Conservation (phyloP, 192 early-diverging fungal species). For the Backusella westeae region DNA sequence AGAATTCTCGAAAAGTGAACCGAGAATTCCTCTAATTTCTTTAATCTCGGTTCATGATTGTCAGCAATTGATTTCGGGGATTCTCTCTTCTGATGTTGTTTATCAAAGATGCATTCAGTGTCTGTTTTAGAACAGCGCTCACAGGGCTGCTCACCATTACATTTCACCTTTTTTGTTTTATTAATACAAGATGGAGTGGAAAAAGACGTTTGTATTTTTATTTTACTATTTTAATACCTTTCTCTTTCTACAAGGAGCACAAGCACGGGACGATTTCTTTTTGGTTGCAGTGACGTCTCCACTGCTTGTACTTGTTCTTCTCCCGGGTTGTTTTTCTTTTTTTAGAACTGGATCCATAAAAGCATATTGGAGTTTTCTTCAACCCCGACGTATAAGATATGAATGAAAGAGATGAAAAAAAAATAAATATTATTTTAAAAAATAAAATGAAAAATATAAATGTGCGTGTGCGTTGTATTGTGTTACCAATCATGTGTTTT, state of each 20-base stretch:
- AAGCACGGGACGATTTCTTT: slow-evolving; percentile 17
- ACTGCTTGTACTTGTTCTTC: not conserved
- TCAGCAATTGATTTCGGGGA: not conserved
- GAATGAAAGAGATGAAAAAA: not conserved
- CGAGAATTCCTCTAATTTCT: not conserved
- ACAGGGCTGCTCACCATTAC: slow-evolving; percentile 24
- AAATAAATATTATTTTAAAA: not conserved
- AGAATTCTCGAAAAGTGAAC: not conserved
- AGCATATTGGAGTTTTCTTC: not conserved
- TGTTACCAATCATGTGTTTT: not conserved
- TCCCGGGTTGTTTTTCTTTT: not conserved
- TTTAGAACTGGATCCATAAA: not conserved
- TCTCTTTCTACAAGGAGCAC: slow-evolving; percentile 23
- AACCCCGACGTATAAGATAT: not conserved
- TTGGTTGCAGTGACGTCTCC: not conserved
- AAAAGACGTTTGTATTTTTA: not conserved
- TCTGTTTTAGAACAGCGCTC: slow-evolving; percentile 13
- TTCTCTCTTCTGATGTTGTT: slow-evolving; percentile 1
- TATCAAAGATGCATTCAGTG: slow-evolving; percentile 20
- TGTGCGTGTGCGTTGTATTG: not conserved
- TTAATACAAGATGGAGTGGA: not conserved
- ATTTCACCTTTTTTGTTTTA: slow-evolving; percentile 13
- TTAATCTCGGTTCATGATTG: slow-evolving; percentile 12
- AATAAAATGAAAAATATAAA: not conserved
- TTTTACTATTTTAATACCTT: slow-evolving; percentile 5